Evolutionary conservation across 2,329 filamentous ascomycete genomes (phyloP), one percentile per base, ranked within the genome.

Genomic region (Pseudocercospora musae): DNA sequence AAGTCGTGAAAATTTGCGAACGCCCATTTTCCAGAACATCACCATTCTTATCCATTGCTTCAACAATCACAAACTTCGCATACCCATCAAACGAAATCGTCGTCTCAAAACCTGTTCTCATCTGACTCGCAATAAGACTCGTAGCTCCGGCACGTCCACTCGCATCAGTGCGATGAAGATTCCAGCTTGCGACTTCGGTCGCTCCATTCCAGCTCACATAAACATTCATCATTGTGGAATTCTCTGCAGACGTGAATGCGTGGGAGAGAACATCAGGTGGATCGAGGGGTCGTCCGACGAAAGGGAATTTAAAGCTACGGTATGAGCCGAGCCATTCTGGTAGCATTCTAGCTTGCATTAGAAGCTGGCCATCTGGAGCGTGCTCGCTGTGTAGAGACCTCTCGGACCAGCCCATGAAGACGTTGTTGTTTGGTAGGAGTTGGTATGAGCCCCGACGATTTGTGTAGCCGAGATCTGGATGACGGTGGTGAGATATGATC

Each of bases 141-240:
- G 25, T 31, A 13, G 25, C 25, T 20, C n/a, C 25, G 10, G 48
- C 25, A 10, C 13, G 48, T 15, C 48, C 48, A 29, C 23, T 52
- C 7, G 48, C 48, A 29, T 52, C 48, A n/a, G 48, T 52, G 3
- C 48, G 48, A 18, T 52, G 31, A 4, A 52, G 21, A 29, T 52
- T 52, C 21, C 23, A 52, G 25, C 23, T n/a, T 9, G 7, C 42
- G 18, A 66, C 57, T 49, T 66, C 64, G 0, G 79, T 80, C 0
- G 77, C 78, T 4, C 78, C 78, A 61, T 80, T 80, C 79, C 78
- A 80, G n/a, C 78, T 82, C 0, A 84, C 81, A 69, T 83, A 85
- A 4, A 79, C 65, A 3, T 74, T 70, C 5, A 65, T 73, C 0
- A 70, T 71, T 1, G 70, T 64, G 7, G 56, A 50, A n/a, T 64